Evolutionary conservation across 2,329 filamentous ascomycete species (phyloP).

Genomic region (Colletotrichum lindemuthianum): DNA sequence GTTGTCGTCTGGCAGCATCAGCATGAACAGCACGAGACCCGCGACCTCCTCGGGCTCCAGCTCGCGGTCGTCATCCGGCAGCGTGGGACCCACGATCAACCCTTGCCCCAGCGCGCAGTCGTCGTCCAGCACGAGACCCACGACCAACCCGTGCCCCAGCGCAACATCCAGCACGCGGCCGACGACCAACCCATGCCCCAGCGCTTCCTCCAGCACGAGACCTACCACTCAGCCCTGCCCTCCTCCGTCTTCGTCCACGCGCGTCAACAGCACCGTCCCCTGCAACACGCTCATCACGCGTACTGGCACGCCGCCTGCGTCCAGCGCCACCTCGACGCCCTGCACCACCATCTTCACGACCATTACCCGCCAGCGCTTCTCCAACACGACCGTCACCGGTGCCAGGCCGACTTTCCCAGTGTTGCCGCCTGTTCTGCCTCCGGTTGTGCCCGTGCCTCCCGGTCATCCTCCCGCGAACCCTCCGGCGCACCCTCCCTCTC

Average conservation of each 20-base stretch:
- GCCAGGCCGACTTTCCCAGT: background rate
- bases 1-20: too few relatives aligned
- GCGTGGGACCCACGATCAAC: too few relatives aligned
- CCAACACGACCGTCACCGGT: constrained; percentile 5
- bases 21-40: too few relatives aligned
- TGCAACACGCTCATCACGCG: constrained; percentile 7
- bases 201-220: background rate
- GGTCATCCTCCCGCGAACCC: background rate
- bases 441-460: background rate
- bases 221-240: constrained; percentile 1
- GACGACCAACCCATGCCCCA: background rate
- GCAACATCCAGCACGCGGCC: background rate
- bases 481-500: background rate
- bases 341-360: constrained; percentile 10
- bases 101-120: too few relatives aligned
- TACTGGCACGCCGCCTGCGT: constrained; percentile 1
- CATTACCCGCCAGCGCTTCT: constrained; percentile 3
- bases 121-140: too few relatives aligned
- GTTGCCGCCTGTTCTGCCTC: background rate
- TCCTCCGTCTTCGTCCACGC: constrained; percentile 1
- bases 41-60: too few relatives aligned
- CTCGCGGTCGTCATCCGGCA: too few relatives aligned
- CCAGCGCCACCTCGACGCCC: constrained; percentile 11
- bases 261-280: constrained; percentile 18
- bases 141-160: too few relatives aligned